phyloP scores from a whole-genome alignment of 2,329 filamentous ascomycete species.

The Thelonectria olida region DNA sequence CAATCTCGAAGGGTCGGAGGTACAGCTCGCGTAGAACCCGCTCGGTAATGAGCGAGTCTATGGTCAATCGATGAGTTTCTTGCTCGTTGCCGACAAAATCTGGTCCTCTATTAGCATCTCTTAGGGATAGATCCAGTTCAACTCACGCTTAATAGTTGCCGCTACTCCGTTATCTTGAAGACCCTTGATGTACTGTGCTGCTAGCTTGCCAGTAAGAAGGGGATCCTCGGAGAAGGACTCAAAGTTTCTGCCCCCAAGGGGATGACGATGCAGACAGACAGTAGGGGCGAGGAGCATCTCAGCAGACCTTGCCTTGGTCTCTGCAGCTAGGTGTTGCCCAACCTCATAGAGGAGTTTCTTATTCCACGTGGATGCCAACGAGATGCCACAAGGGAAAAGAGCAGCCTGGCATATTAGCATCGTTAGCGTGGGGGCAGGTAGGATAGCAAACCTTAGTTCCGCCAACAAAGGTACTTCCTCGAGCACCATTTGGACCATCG shows the following conservation, averaged over 20 bases:
- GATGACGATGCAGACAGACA: slow-evolving; percentile 83
- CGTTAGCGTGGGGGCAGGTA: neutral
- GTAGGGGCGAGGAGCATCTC: slow-evolving; percentile 80
- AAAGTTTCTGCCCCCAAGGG: slow-evolving; percentile 85
- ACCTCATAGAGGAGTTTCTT: slow-evolving; percentile 73
- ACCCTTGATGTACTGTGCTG: slow-evolving; percentile 76
- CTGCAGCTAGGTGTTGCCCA: slow-evolving; percentile 75
- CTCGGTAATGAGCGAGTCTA: slow-evolving; percentile 72
- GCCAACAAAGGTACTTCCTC: slow-evolving; percentile 74
- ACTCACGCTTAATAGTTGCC: slow-evolving; percentile 79
- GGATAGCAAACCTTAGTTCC: slow-evolving; percentile 63
- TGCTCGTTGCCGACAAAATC: slow-evolving; percentile 79
- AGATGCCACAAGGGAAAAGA: slow-evolving; percentile 81
- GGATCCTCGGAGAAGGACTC: slow-evolving; percentile 90
- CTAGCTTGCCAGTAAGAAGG: slow-evolving; percentile 77
- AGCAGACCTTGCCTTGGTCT: slow-evolving; percentile 77
- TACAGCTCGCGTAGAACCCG: slow-evolving; percentile 75
- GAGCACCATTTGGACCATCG: slow-evolving; percentile 76
- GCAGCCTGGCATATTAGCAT: slow-evolving; percentile 63
- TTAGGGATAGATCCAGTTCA: neutral
- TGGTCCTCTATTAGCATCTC: slow-evolving; percentile 32
- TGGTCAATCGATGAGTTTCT: slow-evolving; percentile 64
- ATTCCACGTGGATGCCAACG: slow-evolving; percentile 83
- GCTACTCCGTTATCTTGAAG: slow-evolving; percentile 78
- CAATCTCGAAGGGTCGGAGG: slow-evolving; percentile 79